phyloP scores from a whole-genome alignment of 768 basidiomycete genomes.

The Filobasidium floriforme region DNA sequence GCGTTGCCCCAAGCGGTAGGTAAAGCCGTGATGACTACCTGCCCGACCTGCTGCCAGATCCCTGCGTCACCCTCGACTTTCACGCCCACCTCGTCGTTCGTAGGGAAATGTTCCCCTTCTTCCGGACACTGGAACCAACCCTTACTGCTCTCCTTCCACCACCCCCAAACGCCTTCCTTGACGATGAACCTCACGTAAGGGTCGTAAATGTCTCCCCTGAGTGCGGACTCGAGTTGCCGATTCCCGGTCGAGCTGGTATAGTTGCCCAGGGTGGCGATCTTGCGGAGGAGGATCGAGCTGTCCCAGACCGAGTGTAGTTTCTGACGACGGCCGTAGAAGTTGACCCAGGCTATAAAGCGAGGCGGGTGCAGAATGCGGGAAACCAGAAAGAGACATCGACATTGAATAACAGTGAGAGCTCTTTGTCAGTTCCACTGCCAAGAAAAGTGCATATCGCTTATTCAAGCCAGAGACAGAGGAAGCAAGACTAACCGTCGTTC shows the following conservation, averaged over 20 bases:
- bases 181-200: slow-evolving; percentile 77
- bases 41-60: background rate
- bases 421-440: background rate
- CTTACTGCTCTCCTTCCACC: slow-evolving; percentile 57
- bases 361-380: background rate
- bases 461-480: background rate
- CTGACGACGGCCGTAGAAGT: background rate
- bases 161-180: slow-evolving; percentile 68
- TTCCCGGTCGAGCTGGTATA: slow-evolving; percentile 69
- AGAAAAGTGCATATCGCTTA: too few relatives aligned
- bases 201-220: slow-evolving; percentile 77
- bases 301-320: slow-evolving; percentile 91
- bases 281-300: slow-evolving; percentile 67
- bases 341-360: slow-evolving; percentile 4
- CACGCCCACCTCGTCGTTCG: slow-evolving; percentile 12
- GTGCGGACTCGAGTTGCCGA: slow-evolving; percentile 56
- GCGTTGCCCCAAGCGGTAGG: too few relatives aligned
- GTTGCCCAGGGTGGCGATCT: slow-evolving; percentile 69
- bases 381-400: background rate
- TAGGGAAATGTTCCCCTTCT: slow-evolving; percentile 40
- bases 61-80: background rate
- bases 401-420: background rate
- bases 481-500: slow-evolving; percentile 53
- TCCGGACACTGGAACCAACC: slow-evolving; percentile 64
- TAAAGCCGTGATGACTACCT: background rate